A percentile compares a stretch with the other conserved stretches of the same genome.
These are phyloP conservation scores for Dothistroma pini DNA, from an alignment of 2,329 filamentous ascomycete genomes.

Conservation along the genomic window DNA sequence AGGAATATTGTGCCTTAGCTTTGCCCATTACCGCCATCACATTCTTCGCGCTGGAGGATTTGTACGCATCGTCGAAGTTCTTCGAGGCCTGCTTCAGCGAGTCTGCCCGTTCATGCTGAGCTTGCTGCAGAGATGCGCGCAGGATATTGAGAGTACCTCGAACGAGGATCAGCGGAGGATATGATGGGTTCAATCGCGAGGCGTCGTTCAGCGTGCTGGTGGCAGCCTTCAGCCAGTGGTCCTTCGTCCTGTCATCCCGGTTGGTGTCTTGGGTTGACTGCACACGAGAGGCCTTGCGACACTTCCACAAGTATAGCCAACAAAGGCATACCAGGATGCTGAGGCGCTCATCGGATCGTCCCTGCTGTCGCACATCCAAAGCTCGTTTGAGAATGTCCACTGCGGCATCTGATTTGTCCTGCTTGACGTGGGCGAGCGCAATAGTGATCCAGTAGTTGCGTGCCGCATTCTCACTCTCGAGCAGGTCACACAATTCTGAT, in stretches of 20 bases:
- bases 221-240: constrained; percentile 86
- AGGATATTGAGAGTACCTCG: constrained; percentile 86
- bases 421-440: constrained; percentile 92
- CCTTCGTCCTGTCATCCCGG: constrained; percentile 80
- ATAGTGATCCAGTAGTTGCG: constrained; percentile 99
- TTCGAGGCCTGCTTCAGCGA: constrained; percentile 81
- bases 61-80: constrained; percentile 89
- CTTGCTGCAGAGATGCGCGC: constrained; percentile 77
- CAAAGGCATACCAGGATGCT: constrained; percentile 80
- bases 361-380: constrained; percentile 60
- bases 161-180: constrained; percentile 85
- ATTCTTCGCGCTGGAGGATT: constrained; percentile 79
- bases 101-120: constrained; percentile 65
- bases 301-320: constrained; percentile 90
- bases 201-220: constrained; percentile 91
- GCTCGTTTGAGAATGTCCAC: constrained; percentile 70
- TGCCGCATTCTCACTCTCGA: constrained; percentile 89
- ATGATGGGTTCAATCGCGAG: constrained; percentile 87
- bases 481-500: constrained; percentile 91
- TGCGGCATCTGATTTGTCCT: constrained; percentile 83
- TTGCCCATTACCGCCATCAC: constrained; percentile 90
- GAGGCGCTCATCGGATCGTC: constrained; percentile 75
- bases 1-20: constrained; percentile 78
- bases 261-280: constrained; percentile 57
- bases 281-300: constrained; percentile 70